Conservation (phyloP, 345 rosid genomes). For the Combretum micranthum region DNA sequence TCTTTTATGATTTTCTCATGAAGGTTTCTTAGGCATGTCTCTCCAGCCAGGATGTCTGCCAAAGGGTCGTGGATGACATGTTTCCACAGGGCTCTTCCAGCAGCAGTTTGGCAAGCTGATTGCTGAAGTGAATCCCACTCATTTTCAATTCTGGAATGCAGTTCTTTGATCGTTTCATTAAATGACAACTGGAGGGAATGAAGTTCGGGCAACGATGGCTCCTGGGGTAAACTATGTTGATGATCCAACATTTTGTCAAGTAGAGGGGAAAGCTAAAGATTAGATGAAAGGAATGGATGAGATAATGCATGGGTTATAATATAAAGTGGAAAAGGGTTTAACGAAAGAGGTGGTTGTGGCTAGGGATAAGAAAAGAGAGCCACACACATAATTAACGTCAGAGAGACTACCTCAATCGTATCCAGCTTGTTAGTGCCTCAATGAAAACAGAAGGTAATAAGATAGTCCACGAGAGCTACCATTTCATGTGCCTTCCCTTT, state of each 20-base stretch:
- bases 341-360: slow-evolving; percentile 2
- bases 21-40: slow-evolving; percentile 57
- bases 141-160: slow-evolving; percentile 52
- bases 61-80: slow-evolving; percentile 69
- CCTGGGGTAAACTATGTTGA: slow-evolving; percentile 30
- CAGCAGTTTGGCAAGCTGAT: slow-evolving; percentile 89
- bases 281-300: slow-evolving; percentile 11
- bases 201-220: slow-evolving; percentile 42
- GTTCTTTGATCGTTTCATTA: slow-evolving; percentile 37
- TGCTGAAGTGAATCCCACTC: slow-evolving; percentile 61
- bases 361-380: slow-evolving; percentile 95
- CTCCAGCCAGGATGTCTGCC: slow-evolving; percentile 80
- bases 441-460: slow-evolving; percentile 39
- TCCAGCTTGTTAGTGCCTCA: slow-evolving; percentile 32
- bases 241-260: slow-evolving; percentile 33
- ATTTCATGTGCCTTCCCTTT: slow-evolving; percentile 12
- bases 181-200: slow-evolving; percentile 45
- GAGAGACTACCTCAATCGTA: slow-evolving; percentile 41
- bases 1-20: slow-evolving; percentile 76
- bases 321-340: slow-evolving; percentile 1
- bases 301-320: slow-evolving; percentile 24
- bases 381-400: slow-evolving; percentile 73
- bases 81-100: slow-evolving; percentile 92
- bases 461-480: slow-evolving; percentile 45
- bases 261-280: slow-evolving; percentile 8